Evolutionary conservation across 2,329 filamentous ascomycete genomes (phyloP), one percentile per base, ranked within the genome.

Genomic region (Diaporthe caulivora): DNA sequence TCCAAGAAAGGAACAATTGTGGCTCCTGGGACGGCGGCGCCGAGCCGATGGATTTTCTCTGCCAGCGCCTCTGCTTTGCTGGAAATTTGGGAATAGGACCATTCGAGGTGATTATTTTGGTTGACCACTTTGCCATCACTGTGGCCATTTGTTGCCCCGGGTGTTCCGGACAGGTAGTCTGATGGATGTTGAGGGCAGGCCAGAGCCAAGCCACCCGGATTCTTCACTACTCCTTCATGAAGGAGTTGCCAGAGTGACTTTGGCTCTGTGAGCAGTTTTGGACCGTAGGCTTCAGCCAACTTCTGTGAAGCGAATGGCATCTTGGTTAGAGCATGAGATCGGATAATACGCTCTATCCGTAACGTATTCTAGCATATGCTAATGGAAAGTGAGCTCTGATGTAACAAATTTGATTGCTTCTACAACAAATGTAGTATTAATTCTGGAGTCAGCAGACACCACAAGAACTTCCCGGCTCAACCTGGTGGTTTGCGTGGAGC

Each of bases 211-310:
- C 60, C 60, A 24, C 51, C 2, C 8, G 60, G 60, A 34, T 65
- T 65, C 3, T 21, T 34, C 29, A 24, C 11, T 1, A 37, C 26
- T 29, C 60, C 60, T 21, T 51, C 29, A 37, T 65, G 60, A 2
- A 65, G 60, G 21, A 65, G 60, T 13, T 51, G 60, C 44, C 60
- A 65, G 11, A 51, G 60, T 26, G 60, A 18, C 7, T 8, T 65
- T 2, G 29, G 0, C 3, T 65, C 13, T 1, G 29, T 26, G 29
- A 1, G 1, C 5, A 49, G n/a, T 0, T 24, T 7, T 2, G 44
- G 29, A 1, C 60, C 60, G n/a, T 49, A 15, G 11, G 44, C 31
- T 37, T 65, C 60, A 49, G 60, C 60, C 17, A 65, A 29, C 24
- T 15, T 34, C 29, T 65, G 21, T 7, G 29, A 24, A 21, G 29